These are phyloP conservation scores for Backusella circina DNA, from an alignment of 192 early-diverging fungal species.

Conservation along the genomic window DNA sequence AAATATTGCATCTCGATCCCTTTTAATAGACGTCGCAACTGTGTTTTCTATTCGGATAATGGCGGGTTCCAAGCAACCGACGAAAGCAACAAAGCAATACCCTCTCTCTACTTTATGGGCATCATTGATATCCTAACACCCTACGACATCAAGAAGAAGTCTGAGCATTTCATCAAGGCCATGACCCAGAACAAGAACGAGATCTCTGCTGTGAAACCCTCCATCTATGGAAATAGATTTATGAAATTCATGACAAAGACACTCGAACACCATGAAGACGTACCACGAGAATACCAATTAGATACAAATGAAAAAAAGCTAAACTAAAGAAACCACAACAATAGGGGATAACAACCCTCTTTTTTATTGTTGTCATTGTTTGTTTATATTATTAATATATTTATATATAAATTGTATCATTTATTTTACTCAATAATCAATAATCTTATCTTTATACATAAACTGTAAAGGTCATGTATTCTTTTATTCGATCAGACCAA, in stretches of 20 bases:
- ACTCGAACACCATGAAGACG: constrained; percentile 49
- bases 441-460: neutral
- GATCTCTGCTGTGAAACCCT: constrained; percentile 86
- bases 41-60: constrained; percentile 86
- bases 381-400: neutral
- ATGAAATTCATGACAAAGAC: constrained; percentile 79
- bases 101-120: constrained; percentile 89
- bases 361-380: neutral
- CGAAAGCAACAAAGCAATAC: constrained; percentile 58
- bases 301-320: neutral
- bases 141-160: constrained; percentile 84
- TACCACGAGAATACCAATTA: constrained; percentile 26
- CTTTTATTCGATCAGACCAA: neutral
- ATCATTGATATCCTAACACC: constrained; percentile 98
- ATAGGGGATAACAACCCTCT: neutral
- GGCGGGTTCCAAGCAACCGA: constrained; percentile 88
- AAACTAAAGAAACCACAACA: neutral
- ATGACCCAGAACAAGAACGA: constrained; percentile 70
- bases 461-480: neutral
- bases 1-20: neutral
- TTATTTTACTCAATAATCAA: constrained; percentile 2
- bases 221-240: constrained; percentile 86
- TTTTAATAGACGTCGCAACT: constrained; percentile 53
- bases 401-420: neutral
- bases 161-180: constrained; percentile 88